These are phyloP conservation scores for Suhomyces atakaporum DNA, from an alignment of 1,139 yeast species.

Conservation along the genomic window DNA sequence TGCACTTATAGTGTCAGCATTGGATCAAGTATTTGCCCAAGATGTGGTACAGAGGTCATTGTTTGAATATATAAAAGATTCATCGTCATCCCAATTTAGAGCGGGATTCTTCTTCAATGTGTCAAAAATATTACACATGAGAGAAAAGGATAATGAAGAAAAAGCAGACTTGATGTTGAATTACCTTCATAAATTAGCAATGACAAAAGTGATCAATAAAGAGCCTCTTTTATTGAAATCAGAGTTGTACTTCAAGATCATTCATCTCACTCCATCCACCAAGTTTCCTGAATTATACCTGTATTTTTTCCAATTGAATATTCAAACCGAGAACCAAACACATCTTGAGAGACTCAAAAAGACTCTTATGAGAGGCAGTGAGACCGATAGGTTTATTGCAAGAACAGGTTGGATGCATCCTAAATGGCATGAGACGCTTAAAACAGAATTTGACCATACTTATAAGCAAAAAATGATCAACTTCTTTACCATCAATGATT, in stretches of 20 bases:
- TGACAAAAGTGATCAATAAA: conserved; percentile 27
- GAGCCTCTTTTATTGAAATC: conserved; percentile 25
- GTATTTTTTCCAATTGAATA: conserved; percentile 36
- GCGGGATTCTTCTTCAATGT: conserved; percentile 24
- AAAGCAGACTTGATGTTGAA: conserved; percentile 25
- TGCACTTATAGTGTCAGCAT: conserved; percentile 16
- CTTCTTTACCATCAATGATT: conserved; percentile 33
- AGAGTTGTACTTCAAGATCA: conserved; percentile 22
- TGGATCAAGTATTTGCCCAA: conserved; percentile 16
- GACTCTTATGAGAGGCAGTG: conserved; percentile 30
- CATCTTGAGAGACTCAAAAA: conserved; percentile 25
- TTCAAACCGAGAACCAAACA: conserved; percentile 25
- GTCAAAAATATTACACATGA: conserved; percentile 20
- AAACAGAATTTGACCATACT: conserved; percentile 17
- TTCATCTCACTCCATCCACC: conserved; percentile 22
- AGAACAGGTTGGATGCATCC: conserved; percentile 42
- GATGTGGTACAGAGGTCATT: conserved; percentile 34
- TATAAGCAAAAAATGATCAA: conserved; percentile 32
- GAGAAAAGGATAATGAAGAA: conserved; percentile 16
- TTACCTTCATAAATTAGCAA: conserved; percentile 24
- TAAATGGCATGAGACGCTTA: conserved; percentile 39
- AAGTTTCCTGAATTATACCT: conserved; percentile 31
- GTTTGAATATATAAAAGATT: conserved; percentile 29
- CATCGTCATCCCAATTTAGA: conserved; percentile 21
- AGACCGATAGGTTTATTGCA: conserved; percentile 34